A percentile compares a stretch with the other conserved stretches of the same genome.
These are phyloP conservation scores for Teratosphaeriaceae sp. DNA, from an alignment of 2,329 filamentous ascomycete species.

Conservation along the genomic window DNA sequence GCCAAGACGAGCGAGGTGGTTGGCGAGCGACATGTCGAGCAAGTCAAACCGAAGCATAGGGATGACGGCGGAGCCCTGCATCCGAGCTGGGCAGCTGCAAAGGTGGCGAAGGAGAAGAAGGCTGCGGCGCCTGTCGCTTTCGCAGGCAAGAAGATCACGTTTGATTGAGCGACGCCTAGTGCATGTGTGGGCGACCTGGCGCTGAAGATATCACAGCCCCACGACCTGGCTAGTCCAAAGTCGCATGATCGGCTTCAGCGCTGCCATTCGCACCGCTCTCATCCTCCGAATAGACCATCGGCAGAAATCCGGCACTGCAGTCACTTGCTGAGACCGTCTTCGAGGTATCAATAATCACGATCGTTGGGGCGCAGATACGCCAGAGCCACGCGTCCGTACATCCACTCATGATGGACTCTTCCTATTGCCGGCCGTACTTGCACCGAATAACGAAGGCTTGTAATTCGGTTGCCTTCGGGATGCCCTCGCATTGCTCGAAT, in stretches of 20 bases:
- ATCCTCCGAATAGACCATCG: too few species aligned
- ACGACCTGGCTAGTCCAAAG: too few species aligned
- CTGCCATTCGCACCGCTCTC: neutral
- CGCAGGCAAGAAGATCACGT: conserved; percentile 55
- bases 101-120: conserved; percentile 50
- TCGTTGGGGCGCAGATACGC: too few species aligned
- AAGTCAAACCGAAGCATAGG: conserved; percentile 22
- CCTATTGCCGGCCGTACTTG: neutral
- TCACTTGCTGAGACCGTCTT: too few species aligned
- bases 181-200: neutral
- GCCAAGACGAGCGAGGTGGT: conserved; percentile 11
- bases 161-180: conserved; percentile 41
- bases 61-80: conserved; percentile 51
- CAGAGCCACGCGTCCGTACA: too few species aligned
- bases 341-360: too few species aligned
- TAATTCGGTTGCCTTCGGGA: neutral
- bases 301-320: too few species aligned
- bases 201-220: neutral
- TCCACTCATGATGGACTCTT: too few species aligned
- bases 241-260: neutral
- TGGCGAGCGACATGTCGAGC: conserved; percentile 6
- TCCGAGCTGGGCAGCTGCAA: conserved; percentile 60
- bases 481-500: neutral
- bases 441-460: neutral
- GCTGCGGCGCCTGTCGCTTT: conserved; percentile 40